Evolutionary conservation across 306 rosid species (phyloP).

Genomic region (Cicer judaicum): DNA sequence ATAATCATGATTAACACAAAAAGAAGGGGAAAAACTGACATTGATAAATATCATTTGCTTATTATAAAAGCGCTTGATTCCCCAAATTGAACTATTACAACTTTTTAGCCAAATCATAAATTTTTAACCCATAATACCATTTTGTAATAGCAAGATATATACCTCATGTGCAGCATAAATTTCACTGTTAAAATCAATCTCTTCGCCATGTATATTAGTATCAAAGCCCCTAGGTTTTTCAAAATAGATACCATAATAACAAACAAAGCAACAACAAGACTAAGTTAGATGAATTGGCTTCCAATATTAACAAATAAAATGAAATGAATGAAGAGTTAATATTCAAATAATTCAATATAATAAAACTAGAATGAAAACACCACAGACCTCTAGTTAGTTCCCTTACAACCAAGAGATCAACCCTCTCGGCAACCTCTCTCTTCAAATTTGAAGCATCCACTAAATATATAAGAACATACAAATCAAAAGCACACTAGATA

Average conservation of each 20-base stretch:
- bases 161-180: slow-evolving; percentile 75
- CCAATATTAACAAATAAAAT: background rate
- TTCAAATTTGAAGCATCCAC: slow-evolving; percentile 70
- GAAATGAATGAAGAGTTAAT: background rate
- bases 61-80: too few species aligned
- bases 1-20: too few species aligned
- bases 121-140: too few species aligned
- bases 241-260: slow-evolving; percentile 76
- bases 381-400: slow-evolving; percentile 95
- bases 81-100: too few species aligned
- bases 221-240: slow-evolving; percentile 90
- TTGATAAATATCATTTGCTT: too few species aligned
- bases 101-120: too few species aligned
- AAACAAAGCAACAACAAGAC: slow-evolving; percentile 35
- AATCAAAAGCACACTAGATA: slow-evolving; percentile 3
- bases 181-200: slow-evolving; percentile 88
- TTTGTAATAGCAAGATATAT: slow-evolving; percentile 48
- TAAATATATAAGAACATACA: slow-evolving; percentile 54
- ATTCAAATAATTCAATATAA: background rate
- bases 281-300: background rate
- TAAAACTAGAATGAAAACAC: slow-evolving; percentile 16
- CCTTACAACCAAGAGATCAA: slow-evolving; percentile 91
- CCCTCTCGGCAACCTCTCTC: slow-evolving; percentile 85
- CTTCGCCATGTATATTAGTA: slow-evolving; percentile 73
- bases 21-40: too few species aligned